Evolutionary conservation across 768 basidiomycete species (phyloP).

Genomic region (Krasilnikovozyma curviuscula): DNA sequence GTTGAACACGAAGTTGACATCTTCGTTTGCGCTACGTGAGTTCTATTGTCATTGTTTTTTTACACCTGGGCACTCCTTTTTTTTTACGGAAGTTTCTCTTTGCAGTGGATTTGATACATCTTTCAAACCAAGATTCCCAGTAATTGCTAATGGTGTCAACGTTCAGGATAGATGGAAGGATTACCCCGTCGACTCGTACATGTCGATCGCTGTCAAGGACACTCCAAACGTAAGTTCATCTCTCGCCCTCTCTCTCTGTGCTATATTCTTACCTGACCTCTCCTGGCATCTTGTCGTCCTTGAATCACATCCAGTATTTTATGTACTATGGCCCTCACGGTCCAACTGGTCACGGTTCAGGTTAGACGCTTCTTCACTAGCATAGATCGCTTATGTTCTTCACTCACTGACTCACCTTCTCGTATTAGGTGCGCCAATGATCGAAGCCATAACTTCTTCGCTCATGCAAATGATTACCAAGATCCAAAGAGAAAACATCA

Average conservation of each 20-base stretch:
- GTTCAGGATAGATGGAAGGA: conserved; percentile 39
- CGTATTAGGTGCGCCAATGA: conserved; percentile 16
- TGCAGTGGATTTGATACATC: conserved; percentile 11
- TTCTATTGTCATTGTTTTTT: no score
- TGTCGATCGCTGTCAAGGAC: conserved; percentile 40
- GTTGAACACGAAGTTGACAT: neutral
- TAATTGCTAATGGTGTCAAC: conserved; percentile 34
- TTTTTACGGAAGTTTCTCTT: no score
- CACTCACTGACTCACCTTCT: no score
- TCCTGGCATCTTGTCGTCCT: no score
- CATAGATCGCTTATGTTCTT: no score
- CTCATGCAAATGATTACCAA: conserved; percentile 30
- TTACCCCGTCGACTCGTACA: conserved; percentile 40
- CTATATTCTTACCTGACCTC: no score
- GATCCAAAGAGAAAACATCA: conserved; percentile 43
- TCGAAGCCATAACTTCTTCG: conserved; percentile 11
- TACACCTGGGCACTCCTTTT: no score
- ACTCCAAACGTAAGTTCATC: conserved; percentile 37
- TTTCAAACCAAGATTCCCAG: conserved; percentile 31
- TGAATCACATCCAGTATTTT: neutral
- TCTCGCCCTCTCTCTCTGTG: neutral
- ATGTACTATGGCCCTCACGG: conserved; percentile 14
- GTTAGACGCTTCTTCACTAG: no score
- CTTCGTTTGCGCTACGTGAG: neutral
- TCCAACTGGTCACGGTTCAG: conserved; percentile 15